Conservation (phyloP, 306 rosid species). For the Gillenia trifoliata region DNA sequence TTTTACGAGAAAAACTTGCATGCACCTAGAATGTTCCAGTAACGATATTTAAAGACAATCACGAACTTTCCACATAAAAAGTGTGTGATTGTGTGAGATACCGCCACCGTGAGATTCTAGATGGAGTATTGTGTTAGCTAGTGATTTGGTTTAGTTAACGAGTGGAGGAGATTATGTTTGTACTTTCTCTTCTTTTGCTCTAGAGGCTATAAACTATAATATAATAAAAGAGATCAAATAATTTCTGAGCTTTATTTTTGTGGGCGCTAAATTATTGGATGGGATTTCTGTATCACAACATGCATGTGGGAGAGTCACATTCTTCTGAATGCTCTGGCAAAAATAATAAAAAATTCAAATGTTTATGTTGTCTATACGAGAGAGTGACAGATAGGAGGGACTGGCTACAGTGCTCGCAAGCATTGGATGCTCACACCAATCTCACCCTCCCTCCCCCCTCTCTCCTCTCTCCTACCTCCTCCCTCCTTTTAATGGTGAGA, state of each 20-base stretch:
- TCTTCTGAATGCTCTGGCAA: background rate
- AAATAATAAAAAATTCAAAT: background rate
- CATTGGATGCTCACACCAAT: too few species aligned
- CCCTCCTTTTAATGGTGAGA: too few species aligned
- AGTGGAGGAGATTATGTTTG: constrained; percentile 8
- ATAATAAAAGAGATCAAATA: background rate
- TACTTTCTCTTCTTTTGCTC: background rate
- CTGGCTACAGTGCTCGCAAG: too few species aligned
- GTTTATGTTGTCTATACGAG: background rate
- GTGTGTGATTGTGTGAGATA: background rate
- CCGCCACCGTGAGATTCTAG: too few species aligned
- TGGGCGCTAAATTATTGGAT: background rate
- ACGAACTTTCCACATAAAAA: accelerated
- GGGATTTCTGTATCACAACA: background rate
- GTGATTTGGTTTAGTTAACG: background rate
- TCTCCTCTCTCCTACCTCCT: too few species aligned
- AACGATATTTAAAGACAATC: background rate
- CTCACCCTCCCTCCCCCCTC: too few species aligned
- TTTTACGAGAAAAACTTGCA: background rate
- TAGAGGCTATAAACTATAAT: background rate
- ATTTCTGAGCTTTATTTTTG: background rate
- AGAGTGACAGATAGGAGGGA: background rate
- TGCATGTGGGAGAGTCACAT: background rate
- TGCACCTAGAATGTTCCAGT: background rate
- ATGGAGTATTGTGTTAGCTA: background rate